Conservation (phyloP, 2,329 filamentous ascomycete genomes). For the Cladosporium cucumerinum region DNA sequence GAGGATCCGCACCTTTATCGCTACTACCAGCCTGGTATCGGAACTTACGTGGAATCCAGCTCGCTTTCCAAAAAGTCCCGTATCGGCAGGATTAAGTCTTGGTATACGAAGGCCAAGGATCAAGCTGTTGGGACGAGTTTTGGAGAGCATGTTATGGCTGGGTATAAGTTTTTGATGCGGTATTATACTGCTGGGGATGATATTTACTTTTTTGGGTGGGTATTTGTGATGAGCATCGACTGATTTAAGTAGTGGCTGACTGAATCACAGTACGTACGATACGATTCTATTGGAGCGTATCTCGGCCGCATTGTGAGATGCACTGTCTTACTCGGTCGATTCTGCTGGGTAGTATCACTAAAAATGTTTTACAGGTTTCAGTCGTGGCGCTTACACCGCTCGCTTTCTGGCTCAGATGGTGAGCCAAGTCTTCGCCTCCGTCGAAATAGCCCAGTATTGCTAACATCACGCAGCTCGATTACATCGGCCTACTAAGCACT, state of each 20-base stretch:
- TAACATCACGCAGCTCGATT: conserved; percentile 57
- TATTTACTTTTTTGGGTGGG: conserved; percentile 34
- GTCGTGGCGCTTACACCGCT: conserved; percentile 35
- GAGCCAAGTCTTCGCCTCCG: not conserved
- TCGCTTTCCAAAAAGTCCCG: conserved; percentile 57
- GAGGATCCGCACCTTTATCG: conserved; percentile 59
- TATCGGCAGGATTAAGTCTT: conserved; percentile 57
- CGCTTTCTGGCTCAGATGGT: conserved; percentile 57
- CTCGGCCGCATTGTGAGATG: not conserved
- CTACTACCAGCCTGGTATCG: conserved; percentile 68
- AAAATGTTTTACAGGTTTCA: conserved; percentile 25
- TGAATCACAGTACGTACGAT: not conserved
- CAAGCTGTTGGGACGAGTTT: conserved; percentile 77
- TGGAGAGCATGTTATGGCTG: conserved; percentile 77
- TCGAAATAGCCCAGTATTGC: conserved; percentile 42
- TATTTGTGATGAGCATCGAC: not conserved
- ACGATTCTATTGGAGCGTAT: not conserved
- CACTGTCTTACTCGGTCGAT: not conserved
- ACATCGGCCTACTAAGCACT: conserved; percentile 72
- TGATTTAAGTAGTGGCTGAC: not conserved
- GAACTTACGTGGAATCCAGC: conserved; percentile 65
- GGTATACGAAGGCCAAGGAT: conserved; percentile 72
- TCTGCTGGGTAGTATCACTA: not conserved
- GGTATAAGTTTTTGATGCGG: conserved; percentile 57
- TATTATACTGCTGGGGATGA: conserved; percentile 32